Conservation (phyloP, 2,329 filamentous ascomycete species). For the Colletotrichum acutatum region DNA sequence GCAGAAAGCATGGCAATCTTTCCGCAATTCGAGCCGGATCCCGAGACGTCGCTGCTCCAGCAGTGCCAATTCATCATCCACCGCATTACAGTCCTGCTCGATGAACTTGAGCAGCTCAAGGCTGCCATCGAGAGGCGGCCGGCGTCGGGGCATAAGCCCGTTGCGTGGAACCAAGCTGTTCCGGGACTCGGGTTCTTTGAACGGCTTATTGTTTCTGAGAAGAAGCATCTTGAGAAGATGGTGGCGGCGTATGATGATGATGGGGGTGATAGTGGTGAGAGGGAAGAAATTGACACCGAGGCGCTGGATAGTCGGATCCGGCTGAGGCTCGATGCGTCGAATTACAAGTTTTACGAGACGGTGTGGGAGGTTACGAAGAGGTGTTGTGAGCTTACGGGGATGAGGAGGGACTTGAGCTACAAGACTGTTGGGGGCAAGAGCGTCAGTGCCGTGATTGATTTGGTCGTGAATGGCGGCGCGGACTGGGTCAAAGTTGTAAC, state of each 20-base stretch:
- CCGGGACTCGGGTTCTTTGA: conserved; percentile 33
- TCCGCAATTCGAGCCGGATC: conserved; percentile 14
- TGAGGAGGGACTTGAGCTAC: conserved; percentile 29
- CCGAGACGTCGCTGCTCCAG: not conserved
- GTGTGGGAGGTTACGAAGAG: conserved; percentile 35
- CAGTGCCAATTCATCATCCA: conserved; percentile 29
- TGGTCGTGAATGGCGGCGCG: conserved; percentile 31
- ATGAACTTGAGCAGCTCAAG: conserved; percentile 33
- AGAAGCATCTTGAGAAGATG: conserved; percentile 35
- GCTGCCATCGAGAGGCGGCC: conserved; percentile 26
- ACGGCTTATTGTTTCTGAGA: conserved; percentile 32
- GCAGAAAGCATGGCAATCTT: conserved; percentile 6
- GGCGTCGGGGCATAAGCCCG: conserved; percentile 20
- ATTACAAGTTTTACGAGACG: conserved; percentile 35
- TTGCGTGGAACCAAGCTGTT: conserved; percentile 35
- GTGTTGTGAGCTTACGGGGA: conserved; percentile 26
- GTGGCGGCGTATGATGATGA: conserved; percentile 2
- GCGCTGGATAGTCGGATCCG: conserved; percentile 19
- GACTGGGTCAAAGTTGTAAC: conserved; percentile 37
- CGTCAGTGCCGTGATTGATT: conserved; percentile 26
- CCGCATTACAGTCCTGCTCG: conserved; percentile 23
- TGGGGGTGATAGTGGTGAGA: not conserved
- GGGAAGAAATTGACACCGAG: not conserved
- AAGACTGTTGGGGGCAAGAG: conserved; percentile 5
- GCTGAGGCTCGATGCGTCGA: conserved; percentile 32